Evolutionary conservation across 208 protist genomes (phyloP), one percentile per base, ranked within the genome.

Genomic region (Trypanosomatidae sp.): DNA sequence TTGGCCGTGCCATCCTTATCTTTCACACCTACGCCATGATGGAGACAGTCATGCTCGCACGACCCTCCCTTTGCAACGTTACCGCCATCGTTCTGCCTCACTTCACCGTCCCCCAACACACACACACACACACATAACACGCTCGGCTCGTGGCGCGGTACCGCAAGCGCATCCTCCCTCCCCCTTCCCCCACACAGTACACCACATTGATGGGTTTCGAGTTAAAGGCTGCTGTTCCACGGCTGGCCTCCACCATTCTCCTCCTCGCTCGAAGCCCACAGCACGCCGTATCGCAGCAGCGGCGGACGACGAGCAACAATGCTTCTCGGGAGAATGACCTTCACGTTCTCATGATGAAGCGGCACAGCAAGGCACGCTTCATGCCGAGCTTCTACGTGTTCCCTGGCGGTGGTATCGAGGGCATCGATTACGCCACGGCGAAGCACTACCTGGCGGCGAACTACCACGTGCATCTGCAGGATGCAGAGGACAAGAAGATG

Each of bases 341-440:
- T 66, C 64, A 84, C 17, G 86, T 90, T 12, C 71, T 90, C 10
- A 90, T 90, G 82, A 73, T 88, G 74, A 74, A 83, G 76, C 86
- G 86, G 9, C 86, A 90, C 75, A 50, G 70, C 44, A 82, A 81
- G 71, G 86, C 86, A 22, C 83, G 86, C 22, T 91, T 91, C 41
- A 77, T 91, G 83, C 79, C 86, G 7, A 81, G 75, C 64, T 67
- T 71, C 60, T 88, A 91, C 71, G 83, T 87, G 30, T 91, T 91
- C 46, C 86, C 86, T 28, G 86, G 86, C 43, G 86, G 86, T 39
- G 75, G 86, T 41, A 62, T 89, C 15, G 86, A 89, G 28, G 44
- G 62, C 7, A 75, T 68, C 43, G 86, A 91, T 69, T 55, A 67
- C 52, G 56, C 13, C 17, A 59, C 74, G 6, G 73, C 78, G 17